A percentile compares a stretch with the other conserved stretches of the same genome.
These are phyloP conservation scores for Helianthus tuberosus DNA, from an alignment of 129 eudicot genomes.

Conservation along the genomic window DNA sequence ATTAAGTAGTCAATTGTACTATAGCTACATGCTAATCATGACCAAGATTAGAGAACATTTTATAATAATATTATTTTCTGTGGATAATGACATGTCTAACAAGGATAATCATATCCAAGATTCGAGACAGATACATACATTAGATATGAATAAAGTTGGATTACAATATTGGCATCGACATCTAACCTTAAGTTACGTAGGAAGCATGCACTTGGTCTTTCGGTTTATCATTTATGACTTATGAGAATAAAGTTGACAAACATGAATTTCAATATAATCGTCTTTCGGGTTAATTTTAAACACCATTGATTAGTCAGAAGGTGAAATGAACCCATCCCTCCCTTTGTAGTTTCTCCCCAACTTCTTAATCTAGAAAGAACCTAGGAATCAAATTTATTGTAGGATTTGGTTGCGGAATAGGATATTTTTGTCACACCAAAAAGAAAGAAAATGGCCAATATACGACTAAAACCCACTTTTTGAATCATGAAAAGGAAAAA, in stretches of 20 bases:
- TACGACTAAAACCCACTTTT: neutral
- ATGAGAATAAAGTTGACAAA: neutral
- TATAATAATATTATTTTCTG: neutral
- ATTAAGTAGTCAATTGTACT: neutral
- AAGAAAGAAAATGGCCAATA: neutral
- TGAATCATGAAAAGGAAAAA: neutral
- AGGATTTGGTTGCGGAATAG: neutral
- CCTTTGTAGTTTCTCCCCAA: neutral
- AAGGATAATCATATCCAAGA: neutral
- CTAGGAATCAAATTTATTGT: neutral
- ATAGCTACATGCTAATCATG: neutral
- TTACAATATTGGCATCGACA: neutral
- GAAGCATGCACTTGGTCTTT: neutral
- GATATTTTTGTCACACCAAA: neutral
- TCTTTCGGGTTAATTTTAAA: neutral
- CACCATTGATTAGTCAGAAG: neutral
- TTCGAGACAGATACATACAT: neutral
- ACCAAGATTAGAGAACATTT: neutral
- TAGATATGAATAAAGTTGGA: too few relatives aligned
- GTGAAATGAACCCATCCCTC: too few relatives aligned
- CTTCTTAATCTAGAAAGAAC: neutral
- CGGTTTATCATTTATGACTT: neutral
- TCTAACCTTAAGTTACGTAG: neutral
- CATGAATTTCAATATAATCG: neutral
- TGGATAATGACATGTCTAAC: neutral